Base-by-base conservation (phyloP, 2,329 filamentous ascomycete species). In the Xylariales sp. region DNA sequence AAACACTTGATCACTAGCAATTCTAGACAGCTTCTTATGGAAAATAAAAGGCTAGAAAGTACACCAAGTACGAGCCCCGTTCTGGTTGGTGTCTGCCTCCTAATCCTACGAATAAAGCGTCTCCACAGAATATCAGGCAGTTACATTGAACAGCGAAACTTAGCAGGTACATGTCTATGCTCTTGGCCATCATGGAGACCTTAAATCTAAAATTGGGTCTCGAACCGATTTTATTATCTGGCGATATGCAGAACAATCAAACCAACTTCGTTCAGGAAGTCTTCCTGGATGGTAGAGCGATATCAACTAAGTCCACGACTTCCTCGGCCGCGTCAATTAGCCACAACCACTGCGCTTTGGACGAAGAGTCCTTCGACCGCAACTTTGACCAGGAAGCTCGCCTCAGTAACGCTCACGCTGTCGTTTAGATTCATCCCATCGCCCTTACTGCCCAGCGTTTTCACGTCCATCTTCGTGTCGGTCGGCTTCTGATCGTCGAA, bases 341-440 rank as follows among this genome's bases (percentile, higher is more conserved):
- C 20, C 14, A 35, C 19, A 35, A 35, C 32, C 19, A 35, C 32
- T 21, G 32, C 18, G 15, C 19, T 21, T 35, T 35, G 6, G 19
- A 35, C 19, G 18, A 35, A 35, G 32, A 35, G 32, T 21, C 18
- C 32, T 35, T 35, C 52, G 15, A 56, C 52, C 2, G 60, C 56
- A 44, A 55, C 49, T 43, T 61, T 62, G 42, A 65, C 49, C n/a
- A 66, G 32, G 42, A 64, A 64, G 3, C 42, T 56, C 5, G 59
- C 56, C 34, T 52, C 59, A 20, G 46, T 7, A 38, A 59, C 49
- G 40, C 28, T 56, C 9, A 56, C 49, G 32, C 51, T 55, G 36
- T 64, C 60, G 24, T 46, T 45, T 48, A 63, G 42, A 9, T 53
- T 34, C 52, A 64, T 57, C 8, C 60, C 62, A 3, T 42, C 46